Conservation (phyloP, 495 filamentous ascomycete genomes). For the Penicillium paradoxum region DNA sequence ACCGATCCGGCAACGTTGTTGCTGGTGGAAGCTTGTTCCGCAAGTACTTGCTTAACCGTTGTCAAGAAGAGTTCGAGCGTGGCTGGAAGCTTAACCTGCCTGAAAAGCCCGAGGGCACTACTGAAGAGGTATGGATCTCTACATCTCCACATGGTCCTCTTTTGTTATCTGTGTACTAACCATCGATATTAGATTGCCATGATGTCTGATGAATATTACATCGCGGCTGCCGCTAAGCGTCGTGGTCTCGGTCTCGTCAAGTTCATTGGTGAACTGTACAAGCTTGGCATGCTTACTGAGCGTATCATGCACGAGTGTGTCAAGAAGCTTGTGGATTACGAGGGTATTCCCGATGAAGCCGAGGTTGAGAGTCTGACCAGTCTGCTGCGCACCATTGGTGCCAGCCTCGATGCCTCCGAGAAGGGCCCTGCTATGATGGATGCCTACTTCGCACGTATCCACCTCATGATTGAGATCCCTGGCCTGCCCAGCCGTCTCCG, state of each 20-base stretch:
- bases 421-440: constrained; percentile 82
- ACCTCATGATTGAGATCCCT: constrained; percentile 67
- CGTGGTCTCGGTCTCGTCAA: constrained; percentile 96
- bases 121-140: constrained; percentile 47
- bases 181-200: constrained; percentile 46
- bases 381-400: constrained; percentile 85
- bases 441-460: constrained; percentile 87
- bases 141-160: neutral
- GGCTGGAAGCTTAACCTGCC: constrained; percentile 93
- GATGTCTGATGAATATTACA: constrained; percentile 96
- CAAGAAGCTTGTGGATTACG: constrained; percentile 91
- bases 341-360: constrained; percentile 88
- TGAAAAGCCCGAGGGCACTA: constrained; percentile 69
- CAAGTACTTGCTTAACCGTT: constrained; percentile 97
- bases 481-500: constrained; percentile 78
- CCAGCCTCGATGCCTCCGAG: constrained; percentile 73
- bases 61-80: constrained; percentile 98
- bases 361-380: constrained; percentile 94
- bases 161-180: neutral
- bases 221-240: constrained; percentile 91
- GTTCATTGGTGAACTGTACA: constrained; percentile 99
- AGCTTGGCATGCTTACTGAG: constrained; percentile 95
- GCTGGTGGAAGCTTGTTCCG: constrained; percentile 91
- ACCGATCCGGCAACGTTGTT: constrained; percentile 81
- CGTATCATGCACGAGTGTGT: constrained; percentile 99